Evolutionary conservation across 208 protist species (phyloP), one percentile per base, ranked within the genome.

Genomic region (Plasmodiophora brassicae): DNA sequence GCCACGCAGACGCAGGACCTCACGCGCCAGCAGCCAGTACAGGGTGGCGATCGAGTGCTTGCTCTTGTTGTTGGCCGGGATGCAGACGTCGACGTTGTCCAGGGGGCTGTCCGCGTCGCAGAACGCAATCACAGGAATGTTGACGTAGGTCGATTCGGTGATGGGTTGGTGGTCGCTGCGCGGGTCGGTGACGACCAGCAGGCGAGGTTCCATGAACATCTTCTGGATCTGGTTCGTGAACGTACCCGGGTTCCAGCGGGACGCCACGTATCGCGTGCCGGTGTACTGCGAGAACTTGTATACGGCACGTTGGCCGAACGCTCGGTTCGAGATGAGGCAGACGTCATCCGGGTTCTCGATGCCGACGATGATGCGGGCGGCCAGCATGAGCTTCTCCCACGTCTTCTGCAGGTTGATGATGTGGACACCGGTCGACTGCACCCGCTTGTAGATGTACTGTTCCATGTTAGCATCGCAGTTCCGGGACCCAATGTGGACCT

Each of bases 221-320:
- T 96, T 93, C 93, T 98, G 95, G 92, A 97, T 97, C 94, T 99
- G 96, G 94, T 99, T 99, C 90, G 98, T 99, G 94, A 99, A 99
- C 85, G 96, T 98, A 95, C 98, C 98, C 85, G 98, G 98, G 89
- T 97, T 99, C 95, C 97, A 99, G 89, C 96, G 93, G 91, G 96
- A 95, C 83, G 93, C 95, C 88, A 97, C 93, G 91, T 95, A 96
- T 39, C 91, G 93, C 46, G 96, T 94, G 85, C 96, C 96, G 35
- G 94, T 94, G 93, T 97, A 95, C 90, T 97, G 93, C 89, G 96
- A 94, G 93, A 98, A 99, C 94, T 99, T 99, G 85, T 88, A 88
- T 22, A 90, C 89, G 25, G 87, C 89, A 25, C 89, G 89, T 85
- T 91, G 88, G 1, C 89, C 89, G 50, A 87, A 89, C 32, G 86